These are phyloP conservation scores for Eimeria acervulina DNA, from an alignment of 169 alveolate species.

Conservation along the genomic window DNA sequence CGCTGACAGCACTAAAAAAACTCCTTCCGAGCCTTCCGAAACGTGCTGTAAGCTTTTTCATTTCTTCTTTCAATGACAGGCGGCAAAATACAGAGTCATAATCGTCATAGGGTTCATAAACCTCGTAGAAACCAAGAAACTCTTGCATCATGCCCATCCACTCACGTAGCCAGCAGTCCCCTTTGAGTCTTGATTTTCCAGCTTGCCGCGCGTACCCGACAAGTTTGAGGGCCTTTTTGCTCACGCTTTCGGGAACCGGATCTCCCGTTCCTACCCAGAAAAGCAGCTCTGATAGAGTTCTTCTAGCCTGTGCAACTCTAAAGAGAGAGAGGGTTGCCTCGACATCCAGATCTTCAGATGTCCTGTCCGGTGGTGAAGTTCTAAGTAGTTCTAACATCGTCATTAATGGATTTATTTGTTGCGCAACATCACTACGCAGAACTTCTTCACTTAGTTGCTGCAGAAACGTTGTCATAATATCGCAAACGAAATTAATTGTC, in stretches of 20 bases:
- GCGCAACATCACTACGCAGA: not conserved
- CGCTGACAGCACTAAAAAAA: no score
- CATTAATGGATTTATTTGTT: not conserved
- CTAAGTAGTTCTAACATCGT: not conserved
- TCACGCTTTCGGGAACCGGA: not conserved
- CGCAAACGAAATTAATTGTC: not conserved
- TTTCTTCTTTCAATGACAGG: not conserved
- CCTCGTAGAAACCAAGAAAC: not conserved
- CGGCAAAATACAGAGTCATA: not conserved
- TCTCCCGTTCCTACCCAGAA: not conserved
- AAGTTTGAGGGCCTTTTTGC: not conserved
- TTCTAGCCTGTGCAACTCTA: not conserved
- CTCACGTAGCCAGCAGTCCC: not conserved
- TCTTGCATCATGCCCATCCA: not conserved
- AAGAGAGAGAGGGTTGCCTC: not conserved
- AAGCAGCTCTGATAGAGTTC: not conserved
- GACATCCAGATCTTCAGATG: not conserved
- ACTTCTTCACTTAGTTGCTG: no score
- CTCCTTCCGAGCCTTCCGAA: not conserved
- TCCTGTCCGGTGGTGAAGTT: not conserved
- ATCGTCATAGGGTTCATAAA: not conserved
- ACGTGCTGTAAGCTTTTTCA: not conserved
- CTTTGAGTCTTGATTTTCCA: not conserved
- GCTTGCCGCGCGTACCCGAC: not conserved
- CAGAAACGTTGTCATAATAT: not conserved